Conservation (phyloP, 108 stramenopile genomes). For the Parietichytrium sp. region DNA sequence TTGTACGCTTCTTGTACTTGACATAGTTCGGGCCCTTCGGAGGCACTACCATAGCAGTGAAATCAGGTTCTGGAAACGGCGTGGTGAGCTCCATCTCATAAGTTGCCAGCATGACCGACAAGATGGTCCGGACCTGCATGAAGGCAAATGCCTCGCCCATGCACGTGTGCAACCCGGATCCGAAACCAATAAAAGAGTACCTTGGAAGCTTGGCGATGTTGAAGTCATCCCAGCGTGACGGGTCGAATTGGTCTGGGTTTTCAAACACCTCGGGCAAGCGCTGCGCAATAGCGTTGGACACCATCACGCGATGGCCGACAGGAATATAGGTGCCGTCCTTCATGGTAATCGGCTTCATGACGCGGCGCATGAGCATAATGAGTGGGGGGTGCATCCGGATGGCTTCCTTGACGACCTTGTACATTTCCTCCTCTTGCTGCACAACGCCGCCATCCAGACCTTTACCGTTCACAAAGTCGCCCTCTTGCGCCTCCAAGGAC, state of each 20-base stretch:
- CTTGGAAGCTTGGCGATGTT: conserved; percentile 64
- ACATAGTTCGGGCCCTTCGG: conserved; percentile 88
- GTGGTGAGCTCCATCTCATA: conserved; percentile 80
- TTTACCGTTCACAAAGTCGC: not conserved
- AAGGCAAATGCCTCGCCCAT: conserved; percentile 99
- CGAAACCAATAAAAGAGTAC: conserved; percentile 94
- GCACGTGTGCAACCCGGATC: conserved; percentile 97
- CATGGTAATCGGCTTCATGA: conserved; percentile 63
- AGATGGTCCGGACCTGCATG: conserved; percentile 96
- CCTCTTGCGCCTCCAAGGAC: conserved; percentile 37
- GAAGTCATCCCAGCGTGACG: conserved; percentile 78
- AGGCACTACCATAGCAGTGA: conserved; percentile 98
- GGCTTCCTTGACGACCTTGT: conserved; percentile 92
- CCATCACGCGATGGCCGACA: conserved; percentile 84
- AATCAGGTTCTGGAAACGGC: conserved; percentile 83
- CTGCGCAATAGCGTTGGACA: conserved; percentile 87
- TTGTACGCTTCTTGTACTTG: conserved; percentile 63
- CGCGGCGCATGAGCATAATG: conserved; percentile 92
- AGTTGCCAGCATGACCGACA: conserved; percentile 84
- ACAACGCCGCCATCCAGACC: conserved; percentile 71
- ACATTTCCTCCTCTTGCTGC: conserved; percentile 75
- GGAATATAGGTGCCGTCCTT: conserved; percentile 70
- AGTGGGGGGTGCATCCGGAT: conserved; percentile 94
- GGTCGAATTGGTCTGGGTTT: conserved; percentile 87
- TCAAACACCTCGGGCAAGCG: conserved; percentile 82